phyloP scores from a whole-genome alignment of 177 flowering plant genomes.

The Telopea speciosissima region DNA sequence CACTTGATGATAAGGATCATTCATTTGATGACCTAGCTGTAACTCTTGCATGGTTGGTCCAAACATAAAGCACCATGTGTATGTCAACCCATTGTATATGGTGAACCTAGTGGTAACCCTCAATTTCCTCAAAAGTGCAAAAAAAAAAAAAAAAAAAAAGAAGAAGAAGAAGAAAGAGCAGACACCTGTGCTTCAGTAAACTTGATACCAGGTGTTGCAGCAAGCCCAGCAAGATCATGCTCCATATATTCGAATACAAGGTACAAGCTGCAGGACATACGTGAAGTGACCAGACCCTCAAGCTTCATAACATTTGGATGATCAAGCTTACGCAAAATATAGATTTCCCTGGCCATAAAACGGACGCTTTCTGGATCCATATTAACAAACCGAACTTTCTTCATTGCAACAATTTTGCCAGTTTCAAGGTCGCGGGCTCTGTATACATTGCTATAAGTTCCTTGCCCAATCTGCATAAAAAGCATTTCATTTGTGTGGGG shows the following conservation, averaged over 20 bases:
- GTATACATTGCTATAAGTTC: conserved; percentile 16
- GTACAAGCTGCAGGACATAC: conserved; percentile 42
- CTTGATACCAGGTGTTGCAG: conserved; percentile 34
- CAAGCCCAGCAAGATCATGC: conserved; percentile 57
- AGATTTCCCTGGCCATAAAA: conserved; percentile 61
- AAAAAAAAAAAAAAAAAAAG: no score
- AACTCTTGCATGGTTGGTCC: no score
- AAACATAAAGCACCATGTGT: no score
- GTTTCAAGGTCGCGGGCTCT: conserved; percentile 55
- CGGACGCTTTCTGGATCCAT: conserved; percentile 63
- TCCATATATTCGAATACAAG: conserved; percentile 57
- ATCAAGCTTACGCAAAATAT: conserved; percentile 45
- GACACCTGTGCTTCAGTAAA: conserved; percentile 49
- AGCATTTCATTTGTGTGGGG: background rate
- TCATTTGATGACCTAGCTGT: no score
- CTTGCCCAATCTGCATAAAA: conserved; percentile 51
- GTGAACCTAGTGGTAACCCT: no score
- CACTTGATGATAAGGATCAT: no score
- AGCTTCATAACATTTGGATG: conserved; percentile 56
- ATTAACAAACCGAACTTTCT: conserved; percentile 54
- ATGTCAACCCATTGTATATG: no score
- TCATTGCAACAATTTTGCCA: conserved; percentile 48
- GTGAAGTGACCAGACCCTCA: conserved; percentile 46
- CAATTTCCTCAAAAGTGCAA: background rate
- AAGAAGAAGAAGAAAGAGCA: background rate